phyloP scores from a whole-genome alignment of 306 rosid genomes.

The Ormosia emarginata region DNA sequence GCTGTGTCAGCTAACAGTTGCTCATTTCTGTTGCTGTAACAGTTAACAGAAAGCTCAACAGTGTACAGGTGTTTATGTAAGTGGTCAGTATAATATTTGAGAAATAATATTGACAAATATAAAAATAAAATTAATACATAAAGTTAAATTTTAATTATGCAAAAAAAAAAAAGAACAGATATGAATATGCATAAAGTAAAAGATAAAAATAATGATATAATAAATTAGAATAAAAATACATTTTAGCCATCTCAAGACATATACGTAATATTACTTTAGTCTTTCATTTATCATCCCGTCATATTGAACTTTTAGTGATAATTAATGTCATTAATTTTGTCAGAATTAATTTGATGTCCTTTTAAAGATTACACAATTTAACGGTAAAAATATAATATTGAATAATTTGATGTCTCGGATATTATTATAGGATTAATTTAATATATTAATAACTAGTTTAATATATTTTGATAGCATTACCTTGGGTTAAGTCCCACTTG shows the following conservation, averaged over 20 bases:
- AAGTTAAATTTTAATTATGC: not conserved
- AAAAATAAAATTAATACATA: not conserved
- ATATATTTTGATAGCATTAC: not conserved
- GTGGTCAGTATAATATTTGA: not conserved
- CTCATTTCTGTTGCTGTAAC: conserved; percentile 8
- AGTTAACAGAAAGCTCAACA: not conserved
- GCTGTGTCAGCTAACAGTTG: conserved; percentile 23
- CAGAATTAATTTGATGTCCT: not conserved
- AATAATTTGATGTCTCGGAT: not conserved
- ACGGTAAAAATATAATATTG: not conserved
- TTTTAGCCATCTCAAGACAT: not conserved
- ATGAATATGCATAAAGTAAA: not conserved
- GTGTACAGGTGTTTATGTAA: not conserved
- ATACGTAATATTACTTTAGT: not conserved
- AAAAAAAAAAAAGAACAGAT: not conserved
- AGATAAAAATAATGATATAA: not conserved
- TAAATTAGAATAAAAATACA: not conserved
- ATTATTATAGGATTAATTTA: not conserved
- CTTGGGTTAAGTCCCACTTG: not conserved
- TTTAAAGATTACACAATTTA: too few species aligned
- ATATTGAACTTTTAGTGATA: not conserved
- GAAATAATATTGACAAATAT: not conserved
- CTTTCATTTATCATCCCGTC: not conserved
- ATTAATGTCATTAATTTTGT: too few species aligned
- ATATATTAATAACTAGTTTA: not conserved